These are phyloP conservation scores for Colletotrichum sojae DNA, from an alignment of 2,329 filamentous ascomycete species.

Conservation along the genomic window DNA sequence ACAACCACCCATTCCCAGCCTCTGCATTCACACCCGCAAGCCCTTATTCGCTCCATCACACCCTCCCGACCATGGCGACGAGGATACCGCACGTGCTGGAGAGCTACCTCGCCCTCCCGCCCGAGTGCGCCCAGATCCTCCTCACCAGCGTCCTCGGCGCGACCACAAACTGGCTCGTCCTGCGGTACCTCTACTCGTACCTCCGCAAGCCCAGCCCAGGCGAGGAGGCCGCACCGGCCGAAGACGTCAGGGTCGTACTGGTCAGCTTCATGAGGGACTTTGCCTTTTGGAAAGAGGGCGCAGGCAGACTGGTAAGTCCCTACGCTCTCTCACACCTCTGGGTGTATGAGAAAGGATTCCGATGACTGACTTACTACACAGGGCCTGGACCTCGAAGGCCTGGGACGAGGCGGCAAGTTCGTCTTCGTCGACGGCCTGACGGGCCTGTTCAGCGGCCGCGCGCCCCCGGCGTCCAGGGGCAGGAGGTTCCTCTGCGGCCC, in stretches of 20 bases:
- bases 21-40: not conserved
- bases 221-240: conserved; percentile 33
- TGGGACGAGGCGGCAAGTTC: conserved; percentile 72
- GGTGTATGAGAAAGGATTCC: not conserved
- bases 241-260: conserved; percentile 73
- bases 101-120: conserved; percentile 72
- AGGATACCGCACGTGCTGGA: conserved; percentile 75
- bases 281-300: conserved; percentile 83
- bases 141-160: conserved; percentile 78
- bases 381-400: conserved; percentile 79
- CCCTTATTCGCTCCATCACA: not conserved
- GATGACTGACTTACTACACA: conserved; percentile 47
- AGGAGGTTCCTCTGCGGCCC: conserved; percentile 48
- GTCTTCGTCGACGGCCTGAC: conserved; percentile 83
- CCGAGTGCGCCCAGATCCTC: conserved; percentile 72
- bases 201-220: conserved; percentile 47
- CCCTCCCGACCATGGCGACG: conserved; percentile 56
- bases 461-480: conserved; percentile 34
- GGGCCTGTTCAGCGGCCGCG: conserved; percentile 61
- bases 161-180: conserved; percentile 75
- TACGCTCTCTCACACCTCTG: conserved; percentile 27
- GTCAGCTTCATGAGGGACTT: conserved; percentile 87
- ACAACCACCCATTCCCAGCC: not conserved
- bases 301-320: conserved; percentile 73
- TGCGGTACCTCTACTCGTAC: conserved; percentile 68